Base-by-base conservation (phyloP, 176 grass and related monocot genomes). In the Rhynchospora pubera region DNA sequence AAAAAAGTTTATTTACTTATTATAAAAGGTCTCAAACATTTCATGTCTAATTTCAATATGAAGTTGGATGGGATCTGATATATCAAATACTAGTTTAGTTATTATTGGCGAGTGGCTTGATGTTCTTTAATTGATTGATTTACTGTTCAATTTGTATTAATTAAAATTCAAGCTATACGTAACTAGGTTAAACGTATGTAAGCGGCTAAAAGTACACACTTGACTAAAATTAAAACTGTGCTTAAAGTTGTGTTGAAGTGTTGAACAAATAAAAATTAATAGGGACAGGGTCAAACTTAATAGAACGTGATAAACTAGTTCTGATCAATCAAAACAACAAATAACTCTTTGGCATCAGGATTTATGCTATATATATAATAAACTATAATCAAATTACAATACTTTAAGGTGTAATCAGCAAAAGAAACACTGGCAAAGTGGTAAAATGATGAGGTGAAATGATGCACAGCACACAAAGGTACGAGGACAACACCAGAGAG, bases 391-490 rank as follows among this genome's bases (percentile, higher is more conserved):
- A 57, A 57, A 6, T 57, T 5, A 15, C 18, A 57, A 39, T 39
- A 66, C 16, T 66, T 66, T 10, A 72, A 24, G 44, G 68, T 72
- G 18, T 19, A 4, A 75, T 52, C 1, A 53, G 12, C 4, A 75
- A 52, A n/a, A 67, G 21, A n/a, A 51, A 53, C 5, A 5, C 6
- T 75, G 10, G 22, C 2, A 74, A n/a, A 50, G 21, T 15, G 24
- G 70, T 24, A 26, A 75, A 75, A 53, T 53, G 70, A 75, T 75
- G 70, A 75, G 70, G n/a, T 52, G 45, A 52, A 45, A 74, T 51
- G 46, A 74, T 74, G 70, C 47, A 53, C 4, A 75, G 70, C 47
- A 53, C 47, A 53, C 9, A 75, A 75, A 75, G 21, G 69, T 73
- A 73, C 45, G 9, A 73, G 70, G 21, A 46, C 46, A 53, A 75